Evolutionary conservation across 2,329 filamentous ascomycete genomes (phyloP).

Genomic region (Chalaropsis ovoidea): DNA sequence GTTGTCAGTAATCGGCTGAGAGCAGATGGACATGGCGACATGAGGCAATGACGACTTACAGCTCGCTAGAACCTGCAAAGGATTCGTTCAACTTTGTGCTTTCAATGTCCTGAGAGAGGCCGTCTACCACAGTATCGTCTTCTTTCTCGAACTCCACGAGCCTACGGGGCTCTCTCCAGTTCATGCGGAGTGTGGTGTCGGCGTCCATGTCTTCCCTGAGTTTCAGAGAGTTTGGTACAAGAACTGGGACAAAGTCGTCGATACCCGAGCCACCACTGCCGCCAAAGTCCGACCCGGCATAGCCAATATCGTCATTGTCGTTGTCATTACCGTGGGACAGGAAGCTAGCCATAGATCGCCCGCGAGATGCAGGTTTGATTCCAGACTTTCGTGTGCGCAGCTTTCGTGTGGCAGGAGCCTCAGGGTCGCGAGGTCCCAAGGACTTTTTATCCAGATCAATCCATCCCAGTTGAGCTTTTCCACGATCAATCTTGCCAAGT

Average conservation of each 20-base stretch:
- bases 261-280: slow-evolving; percentile 9
- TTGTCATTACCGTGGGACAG: background rate
- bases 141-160: background rate
- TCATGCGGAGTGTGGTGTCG: slow-evolving; percentile 23
- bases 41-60: background rate
- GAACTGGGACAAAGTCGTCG: slow-evolving; percentile 19
- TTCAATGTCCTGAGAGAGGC: background rate
- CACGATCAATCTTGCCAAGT: slow-evolving; percentile 17
- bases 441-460: slow-evolving; percentile 23
- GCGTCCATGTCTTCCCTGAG: slow-evolving; percentile 22
- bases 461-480: slow-evolving; percentile 19
- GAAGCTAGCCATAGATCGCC: slow-evolving; percentile 1
- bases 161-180: slow-evolving; percentile 19
- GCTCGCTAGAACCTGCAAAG: background rate
- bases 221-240: slow-evolving; percentile 22
- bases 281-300: slow-evolving; percentile 12
- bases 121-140: slow-evolving; percentile 13
- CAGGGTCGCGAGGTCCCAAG: background rate
- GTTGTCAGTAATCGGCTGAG: slow-evolving; percentile 28
- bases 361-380: background rate
- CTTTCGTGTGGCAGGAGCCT: background rate
- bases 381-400: slow-evolving; percentile 10
- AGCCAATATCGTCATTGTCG: slow-evolving; percentile 1
- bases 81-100: background rate
- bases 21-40: slow-evolving; percentile 29